Conservation (phyloP, 129 eudicot genomes). For the Smallanthus sonchifolius region DNA sequence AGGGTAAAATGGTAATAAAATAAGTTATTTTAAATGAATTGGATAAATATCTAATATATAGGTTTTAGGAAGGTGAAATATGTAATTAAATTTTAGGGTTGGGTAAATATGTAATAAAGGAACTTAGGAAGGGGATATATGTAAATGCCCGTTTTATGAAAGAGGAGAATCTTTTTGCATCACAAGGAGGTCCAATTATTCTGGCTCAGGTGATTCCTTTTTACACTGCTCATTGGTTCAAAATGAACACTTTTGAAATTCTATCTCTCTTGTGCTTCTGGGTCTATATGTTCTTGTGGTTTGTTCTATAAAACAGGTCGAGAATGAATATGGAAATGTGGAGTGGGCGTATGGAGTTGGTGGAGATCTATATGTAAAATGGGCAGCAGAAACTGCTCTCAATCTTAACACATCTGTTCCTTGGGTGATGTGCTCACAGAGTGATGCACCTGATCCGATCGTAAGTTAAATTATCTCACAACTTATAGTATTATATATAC, state of each 20-base stretch:
- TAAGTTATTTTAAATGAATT: too few relatives aligned
- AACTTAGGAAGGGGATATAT: too few relatives aligned
- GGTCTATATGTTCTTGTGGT: slow-evolving; percentile 7
- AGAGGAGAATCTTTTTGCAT: slow-evolving; percentile 72
- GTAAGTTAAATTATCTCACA: slow-evolving; percentile 37
- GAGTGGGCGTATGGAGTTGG: slow-evolving; percentile 65
- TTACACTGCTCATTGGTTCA: not conserved
- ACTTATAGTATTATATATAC: not conserved
- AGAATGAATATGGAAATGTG: slow-evolving; percentile 79
- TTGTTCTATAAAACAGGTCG: slow-evolving; percentile 46
- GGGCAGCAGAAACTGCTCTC: slow-evolving; percentile 86
- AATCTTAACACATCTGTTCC: slow-evolving; percentile 65
- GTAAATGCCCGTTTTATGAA: too few relatives aligned
- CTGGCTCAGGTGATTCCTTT: slow-evolving; percentile 54
- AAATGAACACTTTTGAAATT: not conserved
- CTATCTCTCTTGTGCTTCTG: not conserved
- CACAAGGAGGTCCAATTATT: slow-evolving; percentile 89
- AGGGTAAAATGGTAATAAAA: too few relatives aligned
- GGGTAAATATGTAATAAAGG: too few relatives aligned
- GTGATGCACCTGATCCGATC: slow-evolving; percentile 79
- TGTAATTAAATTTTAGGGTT: too few relatives aligned
- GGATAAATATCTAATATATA: too few relatives aligned
- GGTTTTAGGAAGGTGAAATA: too few relatives aligned
- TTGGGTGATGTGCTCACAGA: slow-evolving; percentile 87
- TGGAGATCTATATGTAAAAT: slow-evolving; percentile 56